phyloP scores from a whole-genome alignment of 2,329 filamentous ascomycete species.

The Calonectria pseudoreteaudii region DNA sequence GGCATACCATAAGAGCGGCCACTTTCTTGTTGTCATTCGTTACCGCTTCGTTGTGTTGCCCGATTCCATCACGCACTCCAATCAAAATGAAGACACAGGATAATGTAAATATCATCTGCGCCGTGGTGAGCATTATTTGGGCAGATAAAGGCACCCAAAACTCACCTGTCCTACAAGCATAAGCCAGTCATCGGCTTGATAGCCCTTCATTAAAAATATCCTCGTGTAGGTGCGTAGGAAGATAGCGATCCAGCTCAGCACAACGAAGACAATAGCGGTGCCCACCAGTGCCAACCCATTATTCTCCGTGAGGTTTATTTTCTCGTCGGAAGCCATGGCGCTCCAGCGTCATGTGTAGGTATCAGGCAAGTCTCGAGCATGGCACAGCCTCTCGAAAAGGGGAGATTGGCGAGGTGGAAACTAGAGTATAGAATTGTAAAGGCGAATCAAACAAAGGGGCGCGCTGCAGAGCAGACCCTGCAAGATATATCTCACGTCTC shows the following conservation, averaged over 20 bases:
- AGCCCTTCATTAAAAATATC: constrained; percentile 56
- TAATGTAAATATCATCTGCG: constrained; percentile 58
- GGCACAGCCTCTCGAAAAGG: constrained; percentile 21
- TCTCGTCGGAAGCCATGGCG: constrained; percentile 45
- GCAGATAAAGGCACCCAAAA: neutral
- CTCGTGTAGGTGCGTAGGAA: constrained; percentile 58
- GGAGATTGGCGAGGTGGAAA: constrained; percentile 13
- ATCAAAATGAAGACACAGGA: constrained; percentile 60
- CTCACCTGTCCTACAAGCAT: constrained; percentile 63
- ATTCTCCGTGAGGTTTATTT: constrained; percentile 51
- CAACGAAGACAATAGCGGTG: constrained; percentile 52
- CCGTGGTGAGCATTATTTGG: constrained; percentile 4
- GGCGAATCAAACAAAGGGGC: constrained; percentile 7
- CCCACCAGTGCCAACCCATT: constrained; percentile 53
- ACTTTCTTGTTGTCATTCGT: constrained; percentile 53
- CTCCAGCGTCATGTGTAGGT: constrained; percentile 35
- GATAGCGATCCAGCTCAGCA: constrained; percentile 56
- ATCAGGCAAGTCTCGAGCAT: constrained; percentile 35
- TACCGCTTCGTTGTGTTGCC: constrained; percentile 60
- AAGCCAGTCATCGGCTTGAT: constrained; percentile 65
- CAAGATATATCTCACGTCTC: constrained; percentile 37
- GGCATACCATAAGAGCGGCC: constrained; percentile 58
- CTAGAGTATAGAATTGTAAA: constrained; percentile 1
- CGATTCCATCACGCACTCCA: constrained; percentile 58
- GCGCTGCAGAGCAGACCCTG: constrained; percentile 21